A percentile compares a stretch with the other conserved stretches of the same genome.
Evolutionary conservation across 78 protist genomes (phyloP).

Genomic region (Dictyostelium firmibasis): DNA sequence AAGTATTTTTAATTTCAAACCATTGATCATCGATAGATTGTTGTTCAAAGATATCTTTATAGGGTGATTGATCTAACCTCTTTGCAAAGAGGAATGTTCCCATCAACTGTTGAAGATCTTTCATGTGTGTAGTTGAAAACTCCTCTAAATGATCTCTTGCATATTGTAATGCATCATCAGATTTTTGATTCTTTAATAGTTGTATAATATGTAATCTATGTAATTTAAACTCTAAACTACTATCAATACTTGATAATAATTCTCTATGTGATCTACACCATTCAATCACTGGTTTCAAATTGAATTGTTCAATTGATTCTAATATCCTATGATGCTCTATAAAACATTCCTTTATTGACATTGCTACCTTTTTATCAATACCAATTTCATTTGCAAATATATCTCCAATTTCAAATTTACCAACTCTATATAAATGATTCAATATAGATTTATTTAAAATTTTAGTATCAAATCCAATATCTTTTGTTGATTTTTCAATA

Average conservation of each 20-base stretch:
- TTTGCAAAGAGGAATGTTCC: conserved; percentile 63
- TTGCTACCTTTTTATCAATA: background rate
- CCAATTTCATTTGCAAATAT: conserved; percentile 25
- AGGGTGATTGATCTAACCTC: conserved; percentile 72
- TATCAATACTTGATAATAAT: background rate
- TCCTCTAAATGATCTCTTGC: conserved; percentile 43
- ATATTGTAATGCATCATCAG: conserved; percentile 61
- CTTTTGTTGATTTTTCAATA: conserved; percentile 67
- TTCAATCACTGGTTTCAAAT: conserved; percentile 39
- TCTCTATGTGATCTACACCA: conserved; percentile 42
- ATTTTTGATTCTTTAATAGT: background rate
- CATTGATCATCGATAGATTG: conserved; percentile 28
- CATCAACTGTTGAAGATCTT: conserved; percentile 78
- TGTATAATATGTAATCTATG: conserved; percentile 61
- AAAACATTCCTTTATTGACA: conserved; percentile 7
- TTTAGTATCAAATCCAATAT: conserved; percentile 17
- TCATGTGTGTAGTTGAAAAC: conserved; percentile 6
- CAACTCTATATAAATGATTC: conserved; percentile 82
- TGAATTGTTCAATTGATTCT: background rate
- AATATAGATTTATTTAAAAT: conserved; percentile 64
- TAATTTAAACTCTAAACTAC: conserved; percentile 76
- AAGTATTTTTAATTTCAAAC: conserved; percentile 28
- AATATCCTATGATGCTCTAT: conserved; percentile 49
- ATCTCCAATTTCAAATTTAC: conserved; percentile 76
- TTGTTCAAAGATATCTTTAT: conserved; percentile 18